Evolutionary conservation across 106 monocot species (phyloP), one percentile per base, ranked within the genome.

Genomic region (Dendrobium catenatum): DNA sequence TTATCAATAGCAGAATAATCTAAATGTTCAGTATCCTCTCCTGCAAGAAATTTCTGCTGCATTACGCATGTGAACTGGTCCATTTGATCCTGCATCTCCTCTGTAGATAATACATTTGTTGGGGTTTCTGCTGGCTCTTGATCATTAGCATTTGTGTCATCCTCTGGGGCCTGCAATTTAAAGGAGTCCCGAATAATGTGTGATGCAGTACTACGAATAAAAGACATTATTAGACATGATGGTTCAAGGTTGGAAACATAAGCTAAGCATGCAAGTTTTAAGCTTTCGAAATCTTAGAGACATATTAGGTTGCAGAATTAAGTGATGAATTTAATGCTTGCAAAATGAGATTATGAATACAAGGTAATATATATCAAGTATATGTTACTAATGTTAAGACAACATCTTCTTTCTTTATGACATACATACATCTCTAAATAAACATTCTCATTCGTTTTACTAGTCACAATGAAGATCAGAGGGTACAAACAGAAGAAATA

Each of bases 21-120:
- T 8, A 92, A 47, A 86, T 85, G 83, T 73, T 85, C 88, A 6
- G 85, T 73, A 77, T 99, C 95, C 86, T 99, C 88, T 40, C 95
- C 93, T 0, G 89, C 85, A 8, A 99, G 87, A 81, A 95, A 99
- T 78, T 95, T 99, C 48, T 95, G 87, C 54, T 99, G 98, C 98
- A 99, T 99, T 61, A 95, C 81, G 3, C 47, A 82, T 68, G 93
- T 99, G 83, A 99, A 99, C 67, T 99, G 95, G 8, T 95, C 95
- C 59, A 95, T 74, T 37, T 89, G 90, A 59, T 93, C 93, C 78
- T 93, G 87, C 83, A 99, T 81, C 76, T 95, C 98, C 49, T 81
- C 93, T 41, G 82, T 81, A 41, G 93, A 83, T 49, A 90, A 29
- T 68, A 66, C 80, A 18, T 55, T 81, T 67, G 83, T 80, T 2